phyloP scores from a whole-genome alignment of 176 grass and related monocot species.

The Tillandsia leiboldiana region DNA sequence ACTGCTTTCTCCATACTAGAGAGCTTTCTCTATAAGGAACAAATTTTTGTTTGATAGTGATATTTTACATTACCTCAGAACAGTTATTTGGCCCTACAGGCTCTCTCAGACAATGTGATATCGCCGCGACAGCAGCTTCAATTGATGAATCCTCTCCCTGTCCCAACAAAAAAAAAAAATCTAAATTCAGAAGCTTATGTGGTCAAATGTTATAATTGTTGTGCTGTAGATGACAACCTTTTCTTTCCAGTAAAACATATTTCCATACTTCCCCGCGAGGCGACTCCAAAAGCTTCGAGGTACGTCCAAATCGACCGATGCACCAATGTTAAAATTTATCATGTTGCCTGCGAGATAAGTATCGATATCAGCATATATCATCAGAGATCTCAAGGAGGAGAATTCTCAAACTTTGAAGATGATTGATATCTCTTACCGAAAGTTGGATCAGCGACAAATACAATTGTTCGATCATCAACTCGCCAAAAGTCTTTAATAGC shows the following conservation, averaged over 20 bases:
- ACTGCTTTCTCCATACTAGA: too few relatives aligned
- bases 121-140: conserved; percentile 77
- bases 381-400: conserved; percentile 2
- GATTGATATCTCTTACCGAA: conserved; percentile 46
- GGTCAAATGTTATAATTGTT: neutral
- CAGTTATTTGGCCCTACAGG: conserved; percentile 58
- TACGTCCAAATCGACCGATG: conserved; percentile 76
- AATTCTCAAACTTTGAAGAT: neutral
- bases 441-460: conserved; percentile 80
- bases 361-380: conserved; percentile 1
- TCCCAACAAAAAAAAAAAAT: neutral
- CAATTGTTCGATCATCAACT: conserved; percentile 88
- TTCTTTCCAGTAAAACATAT: conserved; percentile 99
- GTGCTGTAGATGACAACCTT: conserved; percentile 35
- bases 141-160: conserved; percentile 95
- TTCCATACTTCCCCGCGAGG: conserved; percentile 74
- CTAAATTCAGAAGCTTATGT: neutral
- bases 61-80: conserved; percentile 40
- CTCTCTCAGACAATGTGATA: conserved; percentile 68
- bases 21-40: too few relatives aligned
- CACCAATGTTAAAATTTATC: conserved; percentile 86
- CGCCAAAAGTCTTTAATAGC: conserved; percentile 95
- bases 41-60: neutral
- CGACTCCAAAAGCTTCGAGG: conserved; percentile 88
- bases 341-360: conserved; percentile 56